These are phyloP conservation scores for Vitellaria paradoxa DNA, from an alignment of 179 eudicot species.

Conservation along the genomic window DNA sequence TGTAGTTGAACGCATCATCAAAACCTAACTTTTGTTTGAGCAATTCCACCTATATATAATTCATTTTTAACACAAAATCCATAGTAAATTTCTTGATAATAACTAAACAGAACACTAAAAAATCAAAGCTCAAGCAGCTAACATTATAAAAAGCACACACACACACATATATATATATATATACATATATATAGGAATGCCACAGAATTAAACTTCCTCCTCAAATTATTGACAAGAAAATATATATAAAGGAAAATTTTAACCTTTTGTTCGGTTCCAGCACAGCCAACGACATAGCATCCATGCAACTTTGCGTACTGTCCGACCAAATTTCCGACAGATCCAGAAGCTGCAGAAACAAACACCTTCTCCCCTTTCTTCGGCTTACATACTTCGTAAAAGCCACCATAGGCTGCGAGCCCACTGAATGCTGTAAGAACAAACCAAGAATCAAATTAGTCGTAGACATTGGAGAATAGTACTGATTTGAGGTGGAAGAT, in stretches of 20 bases:
- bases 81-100: neutral
- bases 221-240: neutral
- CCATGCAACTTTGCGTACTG: conserved; percentile 54
- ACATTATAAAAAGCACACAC: too few species aligned
- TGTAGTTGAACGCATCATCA: conserved; percentile 70
- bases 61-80: neutral
- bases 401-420: conserved; percentile 49
- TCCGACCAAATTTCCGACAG: conserved; percentile 50
- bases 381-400: conserved; percentile 38
- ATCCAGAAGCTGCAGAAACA: conserved; percentile 51
- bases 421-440: conserved; percentile 32
- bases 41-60: conserved; percentile 41
- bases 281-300: conserved; percentile 56
- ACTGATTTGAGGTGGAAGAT: too few species aligned
- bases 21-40: conserved; percentile 56
- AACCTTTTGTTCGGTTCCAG: conserved; percentile 46
- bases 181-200: too few species aligned
- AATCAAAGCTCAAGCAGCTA: neutral
- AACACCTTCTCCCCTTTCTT: conserved; percentile 51
- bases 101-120: neutral
- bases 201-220: too few species aligned
- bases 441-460: neutral
- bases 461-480: too few species aligned
- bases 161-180: too few species aligned
- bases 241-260: neutral